Percentiles rank a stretch among this genome's conserved stretches.
phyloP scores from a whole-genome alignment of 225 moss, liverwort and hornwort genomes.

The Antitrichia curtipendula region DNA sequence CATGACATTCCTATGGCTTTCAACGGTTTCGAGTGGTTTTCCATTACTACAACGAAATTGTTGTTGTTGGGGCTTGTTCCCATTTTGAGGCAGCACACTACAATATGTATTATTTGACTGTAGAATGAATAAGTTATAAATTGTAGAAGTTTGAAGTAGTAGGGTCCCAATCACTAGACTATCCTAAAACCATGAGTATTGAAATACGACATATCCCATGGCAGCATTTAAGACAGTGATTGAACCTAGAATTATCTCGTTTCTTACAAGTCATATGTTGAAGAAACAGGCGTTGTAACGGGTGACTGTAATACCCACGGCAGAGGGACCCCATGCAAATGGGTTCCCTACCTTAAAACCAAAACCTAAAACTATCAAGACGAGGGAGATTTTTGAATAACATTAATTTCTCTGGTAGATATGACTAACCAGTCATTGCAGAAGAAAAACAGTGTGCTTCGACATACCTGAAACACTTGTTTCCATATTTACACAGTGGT shows the following conservation, averaged over 20 bases:
- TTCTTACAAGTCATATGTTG: not conserved
- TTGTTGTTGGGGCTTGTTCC: not conserved
- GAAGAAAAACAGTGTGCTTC: not conserved
- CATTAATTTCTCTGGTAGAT: not conserved
- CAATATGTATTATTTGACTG: not conserved
- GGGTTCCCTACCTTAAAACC: not conserved
- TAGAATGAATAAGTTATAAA: not conserved
- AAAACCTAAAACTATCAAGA: not conserved
- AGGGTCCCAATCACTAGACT: not conserved
- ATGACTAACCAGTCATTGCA: no score
- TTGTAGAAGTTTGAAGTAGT: not conserved
- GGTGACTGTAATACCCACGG: not conserved
- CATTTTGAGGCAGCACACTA: not conserved
- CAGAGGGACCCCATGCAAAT: not conserved
- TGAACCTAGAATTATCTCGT: not conserved
- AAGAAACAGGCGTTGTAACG: not conserved
- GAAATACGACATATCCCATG: not conserved
- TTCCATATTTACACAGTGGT: constrained; percentile 37
- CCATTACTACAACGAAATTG: not conserved
- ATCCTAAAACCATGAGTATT: not conserved
- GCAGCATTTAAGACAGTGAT: not conserved
- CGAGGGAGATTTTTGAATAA: not conserved
- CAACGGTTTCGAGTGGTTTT: not conserved
- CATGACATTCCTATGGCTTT: not conserved
- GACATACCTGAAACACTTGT: constrained; percentile 28